These are phyloP conservation scores for Parastagonospora avenae DNA, from an alignment of 2,329 filamentous ascomycete species.

Conservation along the genomic window DNA sequence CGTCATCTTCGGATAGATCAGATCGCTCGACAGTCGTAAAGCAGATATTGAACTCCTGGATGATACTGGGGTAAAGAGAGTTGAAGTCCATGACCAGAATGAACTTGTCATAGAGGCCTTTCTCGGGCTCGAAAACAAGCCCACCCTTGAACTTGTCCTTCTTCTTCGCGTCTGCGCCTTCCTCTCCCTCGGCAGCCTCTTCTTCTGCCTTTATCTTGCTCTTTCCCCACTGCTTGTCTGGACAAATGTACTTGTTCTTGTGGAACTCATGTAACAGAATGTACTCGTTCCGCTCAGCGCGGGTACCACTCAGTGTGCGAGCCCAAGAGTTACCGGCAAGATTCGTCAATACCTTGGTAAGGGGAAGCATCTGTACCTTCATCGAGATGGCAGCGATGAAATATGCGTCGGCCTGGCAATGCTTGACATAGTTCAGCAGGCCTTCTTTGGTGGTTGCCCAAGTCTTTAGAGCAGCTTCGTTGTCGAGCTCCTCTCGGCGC, in stretches of 20 bases:
- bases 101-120: conserved; percentile 96
- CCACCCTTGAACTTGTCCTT: conserved; percentile 99
- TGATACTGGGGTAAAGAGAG: conserved; percentile 96
- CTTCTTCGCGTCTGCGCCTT: conserved; percentile 78
- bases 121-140: conserved; percentile 97
- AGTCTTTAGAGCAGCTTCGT: conserved; percentile 81
- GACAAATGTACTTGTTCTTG: conserved; percentile 96
- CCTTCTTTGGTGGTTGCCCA: conserved; percentile 86
- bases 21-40: conserved; percentile 93
- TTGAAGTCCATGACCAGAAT: conserved; percentile 99
- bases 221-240: conserved; percentile 87
- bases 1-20: conserved; percentile 75
- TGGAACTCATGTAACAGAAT: conserved; percentile 98
- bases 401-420: conserved; percentile 94
- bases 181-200: conserved; percentile 71
- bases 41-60: conserved; percentile 99
- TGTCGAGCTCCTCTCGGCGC: conserved; percentile 82
- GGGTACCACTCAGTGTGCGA: conserved; percentile 90
- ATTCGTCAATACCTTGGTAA: conserved; percentile 95
- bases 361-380: conserved; percentile 85
- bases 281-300: conserved; percentile 97
- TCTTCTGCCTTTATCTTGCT: conserved; percentile 75
- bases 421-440: conserved; percentile 88
- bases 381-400: conserved; percentile 91
- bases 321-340: conserved; percentile 98